phyloP scores from a whole-genome alignment of 345 rosid genomes.

The Jatropha curcas region DNA sequence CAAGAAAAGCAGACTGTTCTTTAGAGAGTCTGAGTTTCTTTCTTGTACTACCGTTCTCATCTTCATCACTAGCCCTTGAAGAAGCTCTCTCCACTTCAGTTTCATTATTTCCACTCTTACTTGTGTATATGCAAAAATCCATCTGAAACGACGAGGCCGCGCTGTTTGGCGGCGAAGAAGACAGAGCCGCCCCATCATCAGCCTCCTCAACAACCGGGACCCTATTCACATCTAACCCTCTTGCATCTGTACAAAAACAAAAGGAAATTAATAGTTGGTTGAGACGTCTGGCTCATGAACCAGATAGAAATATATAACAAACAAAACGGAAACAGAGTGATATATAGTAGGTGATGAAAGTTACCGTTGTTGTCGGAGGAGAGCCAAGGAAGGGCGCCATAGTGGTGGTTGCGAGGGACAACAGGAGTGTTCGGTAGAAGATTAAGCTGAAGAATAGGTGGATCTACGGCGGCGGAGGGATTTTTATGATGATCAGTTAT shows the following conservation, averaged over 20 bases:
- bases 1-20: conserved; percentile 91
- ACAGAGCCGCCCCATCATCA: conserved; percentile 14
- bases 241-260: too few relatives aligned
- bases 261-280: neutral
- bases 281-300: conserved; percentile 7
- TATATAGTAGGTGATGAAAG: too few relatives aligned
- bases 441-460: conserved; percentile 32
- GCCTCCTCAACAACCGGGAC: conserved; percentile 12
- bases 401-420: conserved; percentile 6
- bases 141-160: conserved; percentile 76
- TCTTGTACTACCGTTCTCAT: conserved; percentile 76
- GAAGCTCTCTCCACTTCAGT: conserved; percentile 49
- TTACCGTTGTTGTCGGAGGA: conserved; percentile 10
- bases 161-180: conserved; percentile 46
- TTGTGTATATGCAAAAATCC: conserved; percentile 68
- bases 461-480: neutral
- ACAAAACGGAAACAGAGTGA: neutral
- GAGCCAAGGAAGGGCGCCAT: conserved; percentile 5
- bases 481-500: too few relatives aligned
- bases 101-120: conserved; percentile 41
- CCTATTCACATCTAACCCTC: conserved; percentile 31
- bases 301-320: neutral
- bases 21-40: conserved; percentile 93
- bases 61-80: conserved; percentile 79
- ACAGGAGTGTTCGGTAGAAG: conserved; percentile 36